These are phyloP conservation scores for Botryotinia calthae DNA, from an alignment of 2,329 filamentous ascomycete species.

Conservation along the genomic window DNA sequence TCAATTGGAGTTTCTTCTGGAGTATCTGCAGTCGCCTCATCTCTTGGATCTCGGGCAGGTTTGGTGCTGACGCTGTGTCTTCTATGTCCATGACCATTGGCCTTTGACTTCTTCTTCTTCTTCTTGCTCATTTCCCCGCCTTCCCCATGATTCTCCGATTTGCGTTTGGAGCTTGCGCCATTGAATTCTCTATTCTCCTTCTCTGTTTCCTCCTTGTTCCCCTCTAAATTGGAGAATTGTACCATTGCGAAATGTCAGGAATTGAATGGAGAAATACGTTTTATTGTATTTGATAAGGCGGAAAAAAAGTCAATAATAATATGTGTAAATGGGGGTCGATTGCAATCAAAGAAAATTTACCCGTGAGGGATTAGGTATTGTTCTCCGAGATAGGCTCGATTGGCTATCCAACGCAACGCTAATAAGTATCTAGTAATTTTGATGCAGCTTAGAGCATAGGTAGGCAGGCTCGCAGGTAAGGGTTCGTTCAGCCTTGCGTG, in stretches of 20 bases:
- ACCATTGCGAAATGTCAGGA: conserved; percentile 26
- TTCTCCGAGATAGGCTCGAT: neutral
- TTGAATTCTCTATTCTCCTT: conserved; percentile 1
- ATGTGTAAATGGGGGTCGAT: neutral
- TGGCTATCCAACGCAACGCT: neutral
- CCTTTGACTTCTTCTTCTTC: conserved; percentile 28
- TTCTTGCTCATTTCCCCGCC: conserved; percentile 24
- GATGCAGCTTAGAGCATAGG: neutral
- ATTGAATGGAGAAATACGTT: neutral
- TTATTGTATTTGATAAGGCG: neutral
- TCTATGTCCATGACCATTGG: conserved; percentile 42
- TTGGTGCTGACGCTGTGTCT: conserved; percentile 57
- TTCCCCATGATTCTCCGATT: conserved; percentile 1
- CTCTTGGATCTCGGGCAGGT: conserved; percentile 59
- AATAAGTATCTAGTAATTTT: neutral
- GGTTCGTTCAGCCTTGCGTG: neutral
- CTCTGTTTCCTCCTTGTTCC: conserved; percentile 17
- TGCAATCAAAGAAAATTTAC: conserved; percentile 15
- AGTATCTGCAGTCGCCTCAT: conserved; percentile 43
- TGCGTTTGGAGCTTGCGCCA: conserved; percentile 16
- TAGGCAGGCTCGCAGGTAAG: neutral
- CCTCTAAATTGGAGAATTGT: conserved; percentile 28
- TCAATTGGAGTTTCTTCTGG: conserved; percentile 23
- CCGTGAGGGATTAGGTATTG: neutral
- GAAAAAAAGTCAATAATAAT: neutral